Evolutionary conservation across 2,329 filamentous ascomycete genomes (phyloP).

Genomic region (Arthrobotrys sphaeroides): DNA sequence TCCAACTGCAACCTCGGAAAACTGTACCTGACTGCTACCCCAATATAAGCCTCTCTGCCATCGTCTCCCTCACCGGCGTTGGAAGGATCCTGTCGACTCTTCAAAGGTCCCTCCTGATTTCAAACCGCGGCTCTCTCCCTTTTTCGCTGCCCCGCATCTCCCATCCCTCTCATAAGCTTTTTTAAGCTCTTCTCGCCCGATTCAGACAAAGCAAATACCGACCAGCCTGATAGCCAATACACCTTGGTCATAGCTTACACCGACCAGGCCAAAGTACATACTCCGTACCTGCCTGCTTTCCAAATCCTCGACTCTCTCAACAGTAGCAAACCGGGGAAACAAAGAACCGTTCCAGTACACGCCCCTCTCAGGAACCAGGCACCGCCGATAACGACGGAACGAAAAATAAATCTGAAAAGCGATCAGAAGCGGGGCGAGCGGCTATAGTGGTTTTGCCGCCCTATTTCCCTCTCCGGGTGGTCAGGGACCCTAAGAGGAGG

Average conservation of each 20-base stretch:
- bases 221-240: not conserved
- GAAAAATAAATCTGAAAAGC: not conserved
- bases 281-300: too few species aligned
- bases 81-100: not conserved
- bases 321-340: not conserved
- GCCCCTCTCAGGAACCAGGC: constrained; percentile 5
- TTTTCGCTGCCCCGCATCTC: constrained; percentile 30
- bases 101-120: not conserved
- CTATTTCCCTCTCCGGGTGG: constrained; percentile 18
- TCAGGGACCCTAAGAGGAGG: constrained; percentile 23
- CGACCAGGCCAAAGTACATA: not conserved
- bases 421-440: constrained; percentile 14
- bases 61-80: not conserved
- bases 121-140: constrained; percentile 19
- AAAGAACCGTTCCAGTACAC: not conserved
- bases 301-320: constrained; percentile 9
- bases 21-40: too few species aligned
- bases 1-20: too few species aligned
- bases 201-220: not conserved
- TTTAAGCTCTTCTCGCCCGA: constrained; percentile 4
- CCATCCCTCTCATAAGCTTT: constrained; percentile 2
- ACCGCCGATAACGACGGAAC: constrained; percentile 1
- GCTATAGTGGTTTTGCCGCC: not conserved
- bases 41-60: too few species aligned
- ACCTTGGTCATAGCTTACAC: constrained; percentile 10